Evolutionary conservation across 371 early-diverging fungal genomes (phyloP).

Genomic region (Mucor lusitanicus): DNA sequence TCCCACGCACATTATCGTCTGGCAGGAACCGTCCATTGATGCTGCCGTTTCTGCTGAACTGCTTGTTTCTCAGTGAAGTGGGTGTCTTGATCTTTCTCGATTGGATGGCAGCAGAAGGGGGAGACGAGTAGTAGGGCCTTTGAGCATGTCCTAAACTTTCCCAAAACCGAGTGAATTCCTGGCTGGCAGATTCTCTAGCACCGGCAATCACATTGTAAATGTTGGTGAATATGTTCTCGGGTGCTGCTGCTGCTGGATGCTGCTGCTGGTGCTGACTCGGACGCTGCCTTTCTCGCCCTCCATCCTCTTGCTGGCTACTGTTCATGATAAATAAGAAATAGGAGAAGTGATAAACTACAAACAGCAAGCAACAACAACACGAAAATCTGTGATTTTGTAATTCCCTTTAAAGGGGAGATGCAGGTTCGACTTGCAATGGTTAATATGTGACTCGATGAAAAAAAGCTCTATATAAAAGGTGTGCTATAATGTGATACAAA

Average conservation of each 20-base stretch:
- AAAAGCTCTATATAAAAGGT: neutral
- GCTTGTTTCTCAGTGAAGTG: neutral
- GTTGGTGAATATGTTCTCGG: neutral
- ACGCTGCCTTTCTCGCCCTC: neutral
- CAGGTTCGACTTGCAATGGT: neutral
- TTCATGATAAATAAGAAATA: neutral
- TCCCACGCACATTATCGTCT: neutral
- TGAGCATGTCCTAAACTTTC: slow-evolving; percentile 3
- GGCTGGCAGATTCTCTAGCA: slow-evolving; percentile 21
- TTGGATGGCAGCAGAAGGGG: neutral
- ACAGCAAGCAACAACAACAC: neutral
- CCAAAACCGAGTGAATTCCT: slow-evolving; percentile 22
- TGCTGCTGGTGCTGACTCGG: neutral
- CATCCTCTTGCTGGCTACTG: neutral
- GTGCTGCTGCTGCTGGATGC: neutral
- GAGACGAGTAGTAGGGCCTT: neutral
- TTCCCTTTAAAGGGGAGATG: neutral
- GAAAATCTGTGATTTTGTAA: neutral
- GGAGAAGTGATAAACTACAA: neutral
- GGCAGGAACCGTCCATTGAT: slow-evolving; percentile 18
- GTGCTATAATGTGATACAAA: neutral
- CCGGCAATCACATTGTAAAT: slow-evolving; percentile 11
- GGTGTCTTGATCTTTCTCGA: neutral
- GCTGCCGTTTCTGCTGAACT: neutral
- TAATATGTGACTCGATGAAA: neutral